These are phyloP conservation scores for Detonula confervacea DNA, from an alignment of 352 stramenopile genomes.

Conservation along the genomic window DNA sequence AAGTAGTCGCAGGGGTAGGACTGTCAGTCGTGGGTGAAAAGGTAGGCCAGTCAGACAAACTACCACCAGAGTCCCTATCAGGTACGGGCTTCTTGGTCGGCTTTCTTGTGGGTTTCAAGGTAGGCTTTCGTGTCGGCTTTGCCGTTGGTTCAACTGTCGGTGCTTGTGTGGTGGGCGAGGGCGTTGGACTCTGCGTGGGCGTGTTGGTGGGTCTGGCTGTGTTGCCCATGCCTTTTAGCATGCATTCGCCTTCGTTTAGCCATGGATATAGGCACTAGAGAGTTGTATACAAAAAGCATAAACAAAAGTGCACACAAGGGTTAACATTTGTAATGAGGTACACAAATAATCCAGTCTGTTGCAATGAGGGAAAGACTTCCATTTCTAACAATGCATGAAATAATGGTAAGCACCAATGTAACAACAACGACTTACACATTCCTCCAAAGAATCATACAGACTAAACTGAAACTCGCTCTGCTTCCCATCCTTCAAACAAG, in stretches of 20 bases:
- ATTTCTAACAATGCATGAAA: neutral
- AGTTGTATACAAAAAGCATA: too few relatives aligned
- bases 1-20: constrained; percentile 3
- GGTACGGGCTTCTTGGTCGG: neutral
- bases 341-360: too few relatives aligned
- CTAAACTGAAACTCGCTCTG: constrained; percentile 16
- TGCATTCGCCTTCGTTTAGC: too few relatives aligned
- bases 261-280: too few relatives aligned
- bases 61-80: neutral
- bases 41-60: neutral
- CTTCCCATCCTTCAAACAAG: constrained; percentile 18
- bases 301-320: too few relatives aligned
- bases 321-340: too few relatives aligned
- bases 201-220: neutral
- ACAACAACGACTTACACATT: constrained; percentile 20
- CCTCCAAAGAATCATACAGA: constrained; percentile 25
- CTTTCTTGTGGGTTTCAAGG: neutral
- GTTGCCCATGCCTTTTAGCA: too few relatives aligned
- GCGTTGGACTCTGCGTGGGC: neutral
- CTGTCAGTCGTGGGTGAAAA: neutral
- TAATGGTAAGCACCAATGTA: neutral
- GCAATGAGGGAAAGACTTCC: neutral
- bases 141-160: constrained; percentile 6
- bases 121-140: neutral
- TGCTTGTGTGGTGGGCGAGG: neutral